Evolutionary conservation across 257 asterid genomes (phyloP).

Genomic region (Solanum ossicruentum): DNA sequence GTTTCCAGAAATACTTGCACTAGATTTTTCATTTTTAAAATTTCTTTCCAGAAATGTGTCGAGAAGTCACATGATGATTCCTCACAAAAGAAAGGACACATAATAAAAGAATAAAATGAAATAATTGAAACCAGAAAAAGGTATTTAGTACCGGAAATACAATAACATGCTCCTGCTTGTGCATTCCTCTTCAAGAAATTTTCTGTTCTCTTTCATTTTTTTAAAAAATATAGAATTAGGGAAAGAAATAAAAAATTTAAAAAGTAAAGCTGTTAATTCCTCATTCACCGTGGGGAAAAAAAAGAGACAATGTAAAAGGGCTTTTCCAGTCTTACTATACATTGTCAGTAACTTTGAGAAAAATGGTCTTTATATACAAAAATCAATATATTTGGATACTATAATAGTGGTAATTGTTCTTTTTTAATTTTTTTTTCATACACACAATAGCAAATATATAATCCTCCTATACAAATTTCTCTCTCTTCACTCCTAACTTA

Average conservation of each 20-base stretch:
- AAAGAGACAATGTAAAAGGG: background rate
- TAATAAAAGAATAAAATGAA: background rate
- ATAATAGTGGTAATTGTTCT: background rate
- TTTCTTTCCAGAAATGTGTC: background rate
- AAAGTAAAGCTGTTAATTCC: background rate
- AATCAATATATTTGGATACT: background rate
- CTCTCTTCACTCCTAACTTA: slow-evolving; percentile 6
- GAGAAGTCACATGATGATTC: background rate
- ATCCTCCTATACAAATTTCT: slow-evolving; percentile 27
- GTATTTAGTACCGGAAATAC: background rate
- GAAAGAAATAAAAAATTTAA: background rate
- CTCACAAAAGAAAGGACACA: background rate
- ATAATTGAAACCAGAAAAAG: background rate
- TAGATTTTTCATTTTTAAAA: background rate
- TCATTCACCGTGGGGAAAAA: background rate
- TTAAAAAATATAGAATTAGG: background rate
- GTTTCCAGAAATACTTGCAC: background rate
- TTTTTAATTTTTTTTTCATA: background rate
- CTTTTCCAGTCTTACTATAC: background rate
- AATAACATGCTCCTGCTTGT: background rate
- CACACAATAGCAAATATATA: slow-evolving; percentile 4
- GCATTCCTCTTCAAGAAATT: background rate
- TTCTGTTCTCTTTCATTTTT: background rate
- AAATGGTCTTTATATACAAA: background rate
- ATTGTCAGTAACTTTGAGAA: slow-evolving; percentile 2